These are phyloP conservation scores for Teunomyces funiuensis DNA, from an alignment of 805 yeast species.

Conservation along the genomic window DNA sequence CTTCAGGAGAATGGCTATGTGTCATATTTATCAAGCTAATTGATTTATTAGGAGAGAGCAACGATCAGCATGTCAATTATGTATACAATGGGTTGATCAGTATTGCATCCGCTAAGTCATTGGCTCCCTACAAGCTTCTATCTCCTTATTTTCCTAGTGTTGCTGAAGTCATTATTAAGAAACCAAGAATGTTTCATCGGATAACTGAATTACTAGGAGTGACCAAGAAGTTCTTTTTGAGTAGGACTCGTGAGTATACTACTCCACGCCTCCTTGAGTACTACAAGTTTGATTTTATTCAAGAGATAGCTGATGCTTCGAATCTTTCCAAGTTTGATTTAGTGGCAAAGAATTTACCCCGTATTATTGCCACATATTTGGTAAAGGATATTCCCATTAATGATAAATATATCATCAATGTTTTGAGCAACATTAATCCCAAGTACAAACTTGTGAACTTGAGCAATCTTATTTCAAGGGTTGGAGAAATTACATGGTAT, in stretches of 20 bases:
- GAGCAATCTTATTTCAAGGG: conserved; percentile 34
- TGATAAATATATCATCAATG: conserved; percentile 49
- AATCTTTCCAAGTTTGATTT: conserved; percentile 47
- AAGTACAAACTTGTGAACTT: conserved; percentile 36
- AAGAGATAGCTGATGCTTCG: conserved; percentile 57
- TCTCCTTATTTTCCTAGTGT: conserved; percentile 78
- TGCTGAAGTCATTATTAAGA: conserved; percentile 61
- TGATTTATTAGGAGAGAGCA: conserved; percentile 61
- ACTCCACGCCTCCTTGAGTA: conserved; percentile 74
- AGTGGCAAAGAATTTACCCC: conserved; percentile 47
- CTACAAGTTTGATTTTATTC: conserved; percentile 61
- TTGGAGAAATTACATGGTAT: conserved; percentile 41
- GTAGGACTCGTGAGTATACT: conserved; percentile 68
- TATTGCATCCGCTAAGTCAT: conserved; percentile 54
- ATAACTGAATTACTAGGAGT: conserved; percentile 68
- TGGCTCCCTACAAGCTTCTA: conserved; percentile 76
- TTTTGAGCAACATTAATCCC: conserved; percentile 54
- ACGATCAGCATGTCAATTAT: conserved; percentile 64
- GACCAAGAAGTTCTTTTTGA: conserved; percentile 58
- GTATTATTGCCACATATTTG: conserved; percentile 58
- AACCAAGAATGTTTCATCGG: conserved; percentile 54
- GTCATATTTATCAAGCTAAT: conserved; percentile 64
- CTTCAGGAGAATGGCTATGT: conserved; percentile 68
- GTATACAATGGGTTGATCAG: conserved; percentile 63
- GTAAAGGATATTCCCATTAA: conserved; percentile 50